phyloP scores from a whole-genome alignment of 2,329 filamentous ascomycete species.

The Cordyceps fumosorosea region DNA sequence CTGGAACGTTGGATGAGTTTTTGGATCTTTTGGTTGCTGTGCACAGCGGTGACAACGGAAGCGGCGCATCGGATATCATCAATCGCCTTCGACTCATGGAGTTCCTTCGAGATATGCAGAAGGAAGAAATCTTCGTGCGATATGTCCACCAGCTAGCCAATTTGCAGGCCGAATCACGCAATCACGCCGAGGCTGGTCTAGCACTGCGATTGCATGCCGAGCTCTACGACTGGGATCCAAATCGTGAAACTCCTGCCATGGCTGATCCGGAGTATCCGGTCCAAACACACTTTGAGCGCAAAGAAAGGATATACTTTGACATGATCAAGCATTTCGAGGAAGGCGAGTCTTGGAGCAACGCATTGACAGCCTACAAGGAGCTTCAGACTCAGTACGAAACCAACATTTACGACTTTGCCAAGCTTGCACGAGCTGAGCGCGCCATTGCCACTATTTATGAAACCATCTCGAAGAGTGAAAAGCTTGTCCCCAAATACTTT shows the following conservation, averaged over 20 bases:
- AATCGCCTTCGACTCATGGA: constrained; percentile 90
- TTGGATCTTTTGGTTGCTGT: constrained; percentile 86
- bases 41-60: constrained; percentile 66
- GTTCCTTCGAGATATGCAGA: constrained; percentile 92
- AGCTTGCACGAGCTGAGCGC: constrained; percentile 80
- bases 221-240: constrained; percentile 84
- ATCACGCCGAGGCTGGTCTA: constrained; percentile 81
- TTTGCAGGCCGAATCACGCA: constrained; percentile 67
- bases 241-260: constrained; percentile 57
- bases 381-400: constrained; percentile 86
- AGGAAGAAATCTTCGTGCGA: constrained; percentile 91
- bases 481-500: constrained; percentile 78
- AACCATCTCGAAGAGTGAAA: constrained; percentile 74
- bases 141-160: constrained; percentile 89
- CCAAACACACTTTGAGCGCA: constrained; percentile 85
- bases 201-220: constrained; percentile 87
- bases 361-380: constrained; percentile 81
- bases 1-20: constrained; percentile 82
- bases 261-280: constrained; percentile 70
- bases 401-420: constrained; percentile 84
- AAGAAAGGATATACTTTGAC: constrained; percentile 85
- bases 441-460: constrained; percentile 93
- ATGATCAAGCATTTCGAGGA: constrained; percentile 95
- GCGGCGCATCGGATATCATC: constrained; percentile 75
- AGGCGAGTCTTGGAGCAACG: constrained; percentile 88